phyloP scores from a whole-genome alignment of 768 basidiomycete species.

The Cystobasidium ongulense region DNA sequence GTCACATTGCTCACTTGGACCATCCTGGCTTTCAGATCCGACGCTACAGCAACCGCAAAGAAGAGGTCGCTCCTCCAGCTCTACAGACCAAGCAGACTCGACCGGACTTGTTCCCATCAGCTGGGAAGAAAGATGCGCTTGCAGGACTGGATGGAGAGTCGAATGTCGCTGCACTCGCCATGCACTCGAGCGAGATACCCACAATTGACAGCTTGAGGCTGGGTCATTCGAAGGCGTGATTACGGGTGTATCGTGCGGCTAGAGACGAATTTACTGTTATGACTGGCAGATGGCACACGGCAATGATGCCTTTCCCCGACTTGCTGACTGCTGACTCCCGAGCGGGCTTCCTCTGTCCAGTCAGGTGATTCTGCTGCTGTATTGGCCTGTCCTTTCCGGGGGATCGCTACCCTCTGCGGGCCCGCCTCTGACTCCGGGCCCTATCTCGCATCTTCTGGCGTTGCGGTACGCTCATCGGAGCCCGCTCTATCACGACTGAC shows the following conservation, averaged over 20 bases:
- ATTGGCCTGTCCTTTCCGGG: no score
- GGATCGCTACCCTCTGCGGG: no score
- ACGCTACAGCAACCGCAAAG: not conserved
- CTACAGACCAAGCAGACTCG: slow-evolving; percentile 22
- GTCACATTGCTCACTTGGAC: not conserved
- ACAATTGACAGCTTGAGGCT: not conserved
- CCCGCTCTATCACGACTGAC: not conserved
- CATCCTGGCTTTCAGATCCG: slow-evolving; percentile 18
- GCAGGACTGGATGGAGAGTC: slow-evolving; percentile 10
- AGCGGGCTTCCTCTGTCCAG: no score
- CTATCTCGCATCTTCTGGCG: no score
- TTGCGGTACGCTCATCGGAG: not conserved
- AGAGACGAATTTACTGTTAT: no score
- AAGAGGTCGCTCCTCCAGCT: not conserved
- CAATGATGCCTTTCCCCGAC: no score
- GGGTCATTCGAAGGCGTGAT: no score
- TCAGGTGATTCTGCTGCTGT: no score
- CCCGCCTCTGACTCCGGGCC: no score
- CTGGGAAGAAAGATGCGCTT: not conserved
- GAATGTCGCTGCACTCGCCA: slow-evolving; percentile 24
- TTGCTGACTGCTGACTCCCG: no score
- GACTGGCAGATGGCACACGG: no score
- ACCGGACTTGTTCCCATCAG: slow-evolving; percentile 22
- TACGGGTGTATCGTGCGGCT: not conserved
- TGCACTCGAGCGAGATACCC: slow-evolving; percentile 5